These are phyloP conservation scores for Thuidium tamariscinum DNA, from an alignment of 225 moss, liverwort and hornwort species.

Conservation along the genomic window DNA sequence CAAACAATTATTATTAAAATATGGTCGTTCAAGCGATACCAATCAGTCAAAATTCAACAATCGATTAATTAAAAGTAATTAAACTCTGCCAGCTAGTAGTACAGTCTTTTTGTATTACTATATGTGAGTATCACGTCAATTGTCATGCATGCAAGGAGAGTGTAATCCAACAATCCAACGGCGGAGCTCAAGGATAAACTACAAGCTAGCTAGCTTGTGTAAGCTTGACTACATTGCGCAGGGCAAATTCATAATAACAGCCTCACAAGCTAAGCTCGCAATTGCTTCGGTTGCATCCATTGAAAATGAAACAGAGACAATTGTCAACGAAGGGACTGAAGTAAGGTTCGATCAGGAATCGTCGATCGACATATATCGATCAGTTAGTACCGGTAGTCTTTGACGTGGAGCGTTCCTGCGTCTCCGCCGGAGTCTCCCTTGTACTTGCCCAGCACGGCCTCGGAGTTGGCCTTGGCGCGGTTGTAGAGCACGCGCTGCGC, in stretches of 20 bases:
- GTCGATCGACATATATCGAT: no score
- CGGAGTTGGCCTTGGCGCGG: conserved; percentile 44
- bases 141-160: not conserved
- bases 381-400: conserved; percentile 29
- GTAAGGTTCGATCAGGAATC: not conserved
- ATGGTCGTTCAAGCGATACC: not conserved
- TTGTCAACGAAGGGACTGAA: not conserved
- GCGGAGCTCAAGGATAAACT: not conserved
- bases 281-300: not conserved
- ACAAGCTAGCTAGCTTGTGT: not conserved
- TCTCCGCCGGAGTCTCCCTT: conserved; percentile 52
- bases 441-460: conserved; percentile 39
- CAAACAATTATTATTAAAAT: not conserved
- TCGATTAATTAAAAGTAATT: not conserved
- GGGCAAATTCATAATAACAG: no score
- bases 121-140: not conserved
- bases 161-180: not conserved
- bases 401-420: conserved; percentile 33
- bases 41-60: not conserved
- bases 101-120: not conserved
- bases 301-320: not conserved
- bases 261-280: not conserved
- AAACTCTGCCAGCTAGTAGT: not conserved
- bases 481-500: conserved; percentile 46
- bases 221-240: not conserved